A percentile compares a stretch with the other conserved stretches of the same genome.
Conservation (phyloP, 2,329 filamentous ascomycete genomes). For the Colletotrichum tropicicola region DNA sequence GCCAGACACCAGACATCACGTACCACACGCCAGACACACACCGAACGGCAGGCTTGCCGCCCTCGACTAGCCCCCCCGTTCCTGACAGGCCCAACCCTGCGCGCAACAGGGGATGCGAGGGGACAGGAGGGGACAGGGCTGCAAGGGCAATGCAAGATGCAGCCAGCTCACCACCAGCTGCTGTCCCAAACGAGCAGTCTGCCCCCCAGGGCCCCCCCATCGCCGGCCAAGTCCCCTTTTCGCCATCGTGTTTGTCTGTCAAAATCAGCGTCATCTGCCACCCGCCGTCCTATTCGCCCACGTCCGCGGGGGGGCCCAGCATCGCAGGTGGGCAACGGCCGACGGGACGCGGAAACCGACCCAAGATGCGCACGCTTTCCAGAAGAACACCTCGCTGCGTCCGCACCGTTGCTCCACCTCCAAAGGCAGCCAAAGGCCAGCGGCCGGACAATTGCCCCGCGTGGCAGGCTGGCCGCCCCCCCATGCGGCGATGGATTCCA, state of each 20-base stretch:
- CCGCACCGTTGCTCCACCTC: no score
- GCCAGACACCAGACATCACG: no score
- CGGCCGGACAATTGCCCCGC: constrained; percentile 1
- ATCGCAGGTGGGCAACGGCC: background rate
- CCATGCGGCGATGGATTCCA: background rate
- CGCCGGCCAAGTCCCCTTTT: background rate
- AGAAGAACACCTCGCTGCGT: no score
- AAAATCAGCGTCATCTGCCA: constrained; percentile 1
- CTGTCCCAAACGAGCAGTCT: constrained; percentile 13
- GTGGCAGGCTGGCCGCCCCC: background rate
- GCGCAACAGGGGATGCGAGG: background rate
- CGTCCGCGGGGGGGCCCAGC: background rate
- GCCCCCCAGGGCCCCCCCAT: background rate
- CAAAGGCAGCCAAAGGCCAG: background rate
- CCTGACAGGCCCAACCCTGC: constrained; percentile 5
- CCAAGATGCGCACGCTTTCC: constrained; percentile 9
- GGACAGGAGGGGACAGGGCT: constrained; percentile 15
- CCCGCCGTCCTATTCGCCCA: background rate
- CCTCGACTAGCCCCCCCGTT: background rate
- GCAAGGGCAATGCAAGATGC: constrained; percentile 27
- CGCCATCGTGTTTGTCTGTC: constrained; percentile 8
- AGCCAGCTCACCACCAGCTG: constrained; percentile 7
- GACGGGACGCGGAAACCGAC: background rate
- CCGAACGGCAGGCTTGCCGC: background rate
- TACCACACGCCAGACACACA: constrained; percentile 9